phyloP scores from a whole-genome alignment of 2,329 filamentous ascomycete genomes.

The Neofusicoccum kwambonambiense region DNA sequence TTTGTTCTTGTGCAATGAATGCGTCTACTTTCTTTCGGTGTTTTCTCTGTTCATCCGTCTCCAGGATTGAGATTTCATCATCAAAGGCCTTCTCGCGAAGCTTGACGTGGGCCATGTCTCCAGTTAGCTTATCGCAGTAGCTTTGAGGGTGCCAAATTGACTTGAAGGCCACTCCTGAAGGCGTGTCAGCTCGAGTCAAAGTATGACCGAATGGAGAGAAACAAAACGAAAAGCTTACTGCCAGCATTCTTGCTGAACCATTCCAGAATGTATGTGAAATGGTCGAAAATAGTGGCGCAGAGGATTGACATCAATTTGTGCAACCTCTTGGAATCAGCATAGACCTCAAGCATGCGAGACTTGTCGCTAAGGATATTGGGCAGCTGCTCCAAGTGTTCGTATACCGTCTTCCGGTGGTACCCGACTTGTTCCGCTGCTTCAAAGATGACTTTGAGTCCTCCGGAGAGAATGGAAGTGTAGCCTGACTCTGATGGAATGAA shows the following conservation, averaged over 20 bases:
- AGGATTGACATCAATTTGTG: slow-evolving; percentile 7
- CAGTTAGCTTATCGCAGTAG: background rate
- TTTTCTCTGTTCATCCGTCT: too few species aligned
- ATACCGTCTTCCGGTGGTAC: slow-evolving; percentile 16
- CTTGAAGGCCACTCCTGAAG: background rate
- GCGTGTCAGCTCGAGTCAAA: too few species aligned
- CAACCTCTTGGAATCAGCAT: slow-evolving; percentile 8
- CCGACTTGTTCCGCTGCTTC: slow-evolving; percentile 12
- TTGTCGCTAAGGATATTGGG: slow-evolving; percentile 14
- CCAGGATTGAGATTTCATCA: background rate
- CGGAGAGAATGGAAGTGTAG: slow-evolving; percentile 19
- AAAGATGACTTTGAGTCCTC: slow-evolving; percentile 19
- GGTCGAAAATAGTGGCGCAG: slow-evolving; percentile 13
- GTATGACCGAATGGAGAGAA: too few species aligned
- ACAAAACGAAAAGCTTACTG: background rate
- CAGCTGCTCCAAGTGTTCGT: slow-evolving; percentile 17
- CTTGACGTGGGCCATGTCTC: slow-evolving; percentile 3
- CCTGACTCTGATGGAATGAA: slow-evolving; percentile 17
- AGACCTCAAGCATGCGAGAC: slow-evolving; percentile 6
- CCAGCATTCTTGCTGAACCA: slow-evolving; percentile 16
- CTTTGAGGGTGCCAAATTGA: background rate
- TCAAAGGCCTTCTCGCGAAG: background rate
- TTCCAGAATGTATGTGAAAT: slow-evolving; percentile 17
- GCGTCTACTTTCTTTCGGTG: too few species aligned
- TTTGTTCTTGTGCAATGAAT: too few species aligned